Conservation (phyloP, 768 basidiomycete genomes). For the Hemileccinum impolitum region DNA sequence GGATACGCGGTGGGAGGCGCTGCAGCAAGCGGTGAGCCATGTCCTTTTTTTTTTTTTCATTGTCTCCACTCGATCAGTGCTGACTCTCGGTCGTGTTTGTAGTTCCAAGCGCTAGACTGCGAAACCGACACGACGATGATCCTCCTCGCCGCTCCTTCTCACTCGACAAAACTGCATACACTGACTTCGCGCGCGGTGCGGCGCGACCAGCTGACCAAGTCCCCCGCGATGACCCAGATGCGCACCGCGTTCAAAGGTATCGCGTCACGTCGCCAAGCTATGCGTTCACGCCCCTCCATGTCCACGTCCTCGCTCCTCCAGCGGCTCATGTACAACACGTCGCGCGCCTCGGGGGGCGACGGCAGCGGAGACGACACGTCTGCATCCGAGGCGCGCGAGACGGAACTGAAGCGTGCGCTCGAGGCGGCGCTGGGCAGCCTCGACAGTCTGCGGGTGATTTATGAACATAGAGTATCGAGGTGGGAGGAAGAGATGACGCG, state of each 20-base stretch:
- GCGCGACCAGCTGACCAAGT: slow-evolving; percentile 48
- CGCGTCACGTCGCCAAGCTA: slow-evolving; percentile 50
- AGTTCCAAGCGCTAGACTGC: slow-evolving; percentile 78
- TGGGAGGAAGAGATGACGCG: slow-evolving; percentile 70
- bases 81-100: background rate
- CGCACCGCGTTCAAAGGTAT: slow-evolving; percentile 58
- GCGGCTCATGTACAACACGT: slow-evolving; percentile 35
- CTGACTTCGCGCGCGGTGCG: slow-evolving; percentile 69
- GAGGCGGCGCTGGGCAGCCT: slow-evolving; percentile 68
- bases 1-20: slow-evolving; percentile 72
- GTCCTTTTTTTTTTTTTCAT: too few species aligned
- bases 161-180: slow-evolving; percentile 61
- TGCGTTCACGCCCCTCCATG: slow-evolving; percentile 41
- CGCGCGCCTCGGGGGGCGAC: slow-evolving; percentile 45
- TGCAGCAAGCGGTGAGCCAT: slow-evolving; percentile 61
- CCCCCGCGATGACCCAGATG: slow-evolving; percentile 49
- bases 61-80: too few species aligned
- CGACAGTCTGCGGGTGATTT: slow-evolving; percentile 57
- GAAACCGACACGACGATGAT: slow-evolving; percentile 80
- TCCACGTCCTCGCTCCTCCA: slow-evolving; percentile 42
- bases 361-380: slow-evolving; percentile 44
- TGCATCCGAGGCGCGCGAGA: slow-evolving; percentile 51
- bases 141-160: slow-evolving; percentile 70
- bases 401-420: slow-evolving; percentile 64
- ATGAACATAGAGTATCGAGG: slow-evolving; percentile 63